Percentiles rank a stretch among this genome's conserved stretches.
Evolutionary conservation across 768 basidiomycete genomes (phyloP).

Genomic region (Pholiota microspora): DNA sequence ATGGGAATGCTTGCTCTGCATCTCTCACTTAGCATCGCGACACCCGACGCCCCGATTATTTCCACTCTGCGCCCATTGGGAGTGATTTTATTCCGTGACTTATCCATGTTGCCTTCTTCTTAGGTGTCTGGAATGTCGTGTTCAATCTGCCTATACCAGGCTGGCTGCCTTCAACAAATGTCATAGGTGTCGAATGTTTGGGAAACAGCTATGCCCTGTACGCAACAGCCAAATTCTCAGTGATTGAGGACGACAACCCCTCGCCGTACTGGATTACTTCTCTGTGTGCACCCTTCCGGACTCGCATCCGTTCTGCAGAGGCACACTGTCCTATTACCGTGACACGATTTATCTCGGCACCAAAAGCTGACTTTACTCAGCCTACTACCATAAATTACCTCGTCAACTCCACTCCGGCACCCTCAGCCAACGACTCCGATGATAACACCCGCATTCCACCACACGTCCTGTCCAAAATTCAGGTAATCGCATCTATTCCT

Average conservation of each 20-base stretch:
- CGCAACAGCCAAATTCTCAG: constrained; percentile 60
- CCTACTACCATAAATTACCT: constrained; percentile 39
- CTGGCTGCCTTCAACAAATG: constrained; percentile 74
- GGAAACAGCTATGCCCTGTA: constrained; percentile 68
- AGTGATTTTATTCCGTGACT: constrained; percentile 7
- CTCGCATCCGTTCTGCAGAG: constrained; percentile 37
- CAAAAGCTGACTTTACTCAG: constrained; percentile 30
- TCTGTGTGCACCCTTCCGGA: constrained; percentile 57
- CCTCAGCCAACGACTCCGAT: constrained; percentile 16
- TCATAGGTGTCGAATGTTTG: constrained; percentile 46
- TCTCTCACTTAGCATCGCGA: background rate
- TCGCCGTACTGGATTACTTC: constrained; percentile 40
- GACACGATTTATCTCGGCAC: constrained; percentile 51
- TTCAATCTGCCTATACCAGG: constrained; percentile 88
- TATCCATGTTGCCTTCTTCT: constrained; percentile 1
- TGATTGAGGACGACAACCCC: constrained; percentile 38
- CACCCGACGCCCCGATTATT: constrained; percentile 1
- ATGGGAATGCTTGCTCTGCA: background rate
- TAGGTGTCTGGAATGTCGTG: constrained; percentile 66
- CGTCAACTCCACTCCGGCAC: constrained; percentile 34
- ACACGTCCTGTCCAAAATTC: constrained; percentile 58
- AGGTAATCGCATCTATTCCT: constrained; percentile 65
- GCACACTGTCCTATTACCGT: constrained; percentile 45
- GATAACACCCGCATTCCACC: constrained; percentile 39
- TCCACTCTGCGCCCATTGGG: constrained; percentile 7